A percentile compares a stretch with the other conserved stretches of the same genome.
These are phyloP conservation scores for Cardamine resedifolia DNA, from an alignment of 345 rosid genomes.

Conservation along the genomic window DNA sequence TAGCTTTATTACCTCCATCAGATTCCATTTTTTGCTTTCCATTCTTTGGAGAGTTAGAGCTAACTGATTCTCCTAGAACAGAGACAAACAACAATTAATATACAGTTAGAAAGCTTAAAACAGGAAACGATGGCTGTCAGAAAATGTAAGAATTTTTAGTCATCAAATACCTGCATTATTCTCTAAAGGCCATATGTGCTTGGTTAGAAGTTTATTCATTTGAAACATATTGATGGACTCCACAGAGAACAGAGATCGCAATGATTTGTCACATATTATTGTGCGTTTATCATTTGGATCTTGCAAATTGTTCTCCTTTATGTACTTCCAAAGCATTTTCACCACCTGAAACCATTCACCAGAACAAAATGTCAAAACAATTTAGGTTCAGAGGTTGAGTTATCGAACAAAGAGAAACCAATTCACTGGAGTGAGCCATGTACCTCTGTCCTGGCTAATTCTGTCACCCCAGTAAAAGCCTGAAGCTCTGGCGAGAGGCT, in stretches of 20 bases:
- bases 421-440: neutral
- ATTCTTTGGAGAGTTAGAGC: conserved; percentile 24
- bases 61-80: conserved; percentile 35
- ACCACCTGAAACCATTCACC: conserved; percentile 49
- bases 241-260: conserved; percentile 47
- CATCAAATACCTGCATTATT: conserved; percentile 43
- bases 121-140: neutral
- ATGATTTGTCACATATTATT: conserved; percentile 54
- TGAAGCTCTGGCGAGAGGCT: conserved; percentile 85
- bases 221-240: conserved; percentile 66
- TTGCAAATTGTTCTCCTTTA: conserved; percentile 59
- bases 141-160: neutral
- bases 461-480: conserved; percentile 57
- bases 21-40: conserved; percentile 37
- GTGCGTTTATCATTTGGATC: conserved; percentile 55
- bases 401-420: conserved; percentile 12
- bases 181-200: conserved; percentile 62
- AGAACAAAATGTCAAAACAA: conserved; percentile 9
- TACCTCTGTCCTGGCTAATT: conserved; percentile 92
- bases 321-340: conserved; percentile 58
- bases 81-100: conserved; percentile 20
- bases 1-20: conserved; percentile 36
- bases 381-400: neutral
- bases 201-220: conserved; percentile 57
- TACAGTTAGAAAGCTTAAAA: neutral